These are phyloP conservation scores for Trichothecium roseum DNA, from an alignment of 2,329 filamentous ascomycete species.

Conservation along the genomic window DNA sequence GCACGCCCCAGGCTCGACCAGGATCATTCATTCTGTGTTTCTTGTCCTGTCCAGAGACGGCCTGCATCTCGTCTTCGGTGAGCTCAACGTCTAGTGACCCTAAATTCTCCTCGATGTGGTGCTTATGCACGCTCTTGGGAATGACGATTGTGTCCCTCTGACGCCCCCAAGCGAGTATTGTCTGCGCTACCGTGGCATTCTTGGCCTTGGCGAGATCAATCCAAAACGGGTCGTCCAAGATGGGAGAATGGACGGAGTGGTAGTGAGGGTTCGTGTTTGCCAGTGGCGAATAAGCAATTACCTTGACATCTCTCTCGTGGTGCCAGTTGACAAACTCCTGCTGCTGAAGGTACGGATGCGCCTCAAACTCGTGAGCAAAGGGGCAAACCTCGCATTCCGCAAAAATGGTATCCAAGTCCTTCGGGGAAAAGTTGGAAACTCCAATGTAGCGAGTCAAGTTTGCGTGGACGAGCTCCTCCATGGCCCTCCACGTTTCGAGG, in stretches of 20 bases:
- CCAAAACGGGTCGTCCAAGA: slow-evolving; percentile 45
- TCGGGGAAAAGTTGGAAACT: slow-evolving; percentile 38
- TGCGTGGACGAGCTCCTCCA: slow-evolving; percentile 16
- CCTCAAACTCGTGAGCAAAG: slow-evolving; percentile 45
- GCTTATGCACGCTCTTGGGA: slow-evolving; percentile 36
- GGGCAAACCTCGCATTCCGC: slow-evolving; percentile 44
- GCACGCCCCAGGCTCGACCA: slow-evolving; percentile 24
- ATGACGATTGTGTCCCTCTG: slow-evolving; percentile 51
- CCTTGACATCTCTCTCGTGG: slow-evolving; percentile 45
- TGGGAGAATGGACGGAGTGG: slow-evolving; percentile 18
- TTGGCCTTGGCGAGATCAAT: slow-evolving; percentile 48
- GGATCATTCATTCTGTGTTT: slow-evolving; percentile 27
- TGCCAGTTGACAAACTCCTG: slow-evolving; percentile 34
- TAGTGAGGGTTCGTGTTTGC: slow-evolving; percentile 4
- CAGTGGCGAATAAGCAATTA: slow-evolving; percentile 49
- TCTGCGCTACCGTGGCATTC: slow-evolving; percentile 49
- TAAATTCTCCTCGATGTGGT: slow-evolving; percentile 36
- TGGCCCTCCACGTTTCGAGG: slow-evolving; percentile 6
- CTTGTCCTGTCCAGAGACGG: slow-evolving; percentile 11
- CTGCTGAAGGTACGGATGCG: slow-evolving; percentile 28
- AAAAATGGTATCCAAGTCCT: slow-evolving; percentile 39
- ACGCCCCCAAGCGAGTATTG: slow-evolving; percentile 57
- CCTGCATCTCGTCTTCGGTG: slow-evolving; percentile 20
- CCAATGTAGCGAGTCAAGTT: slow-evolving; percentile 50
- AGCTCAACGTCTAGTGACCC: slow-evolving; percentile 20